Percentiles rank a stretch among this genome's conserved stretches.
phyloP scores from a whole-genome alignment of 352 stramenopile genomes.

The Aphanomyces stellatus region DNA sequence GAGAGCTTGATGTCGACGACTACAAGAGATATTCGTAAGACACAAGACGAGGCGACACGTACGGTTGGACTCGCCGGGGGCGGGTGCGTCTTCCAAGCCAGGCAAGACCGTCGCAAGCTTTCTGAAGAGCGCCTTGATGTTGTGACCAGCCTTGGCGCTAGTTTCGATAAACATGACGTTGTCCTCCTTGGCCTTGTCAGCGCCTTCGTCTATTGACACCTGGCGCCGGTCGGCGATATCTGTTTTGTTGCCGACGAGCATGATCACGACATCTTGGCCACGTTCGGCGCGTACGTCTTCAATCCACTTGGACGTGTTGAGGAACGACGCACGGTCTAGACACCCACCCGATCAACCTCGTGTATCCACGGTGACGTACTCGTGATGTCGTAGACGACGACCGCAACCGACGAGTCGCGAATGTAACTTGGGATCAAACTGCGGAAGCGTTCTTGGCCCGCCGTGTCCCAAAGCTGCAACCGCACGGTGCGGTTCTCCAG shows the following conservation, averaged over 20 bases:
- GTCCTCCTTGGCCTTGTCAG: slow-evolving; percentile 96
- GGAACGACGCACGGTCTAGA: slow-evolving; percentile 93
- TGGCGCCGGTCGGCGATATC: slow-evolving; percentile 96
- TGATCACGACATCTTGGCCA: slow-evolving; percentile 98
- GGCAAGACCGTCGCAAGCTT: slow-evolving; percentile 97
- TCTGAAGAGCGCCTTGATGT: slow-evolving; percentile 99
- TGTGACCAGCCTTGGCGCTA: slow-evolving; percentile 96
- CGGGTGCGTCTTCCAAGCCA: slow-evolving; percentile 89
- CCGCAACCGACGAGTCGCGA: slow-evolving; percentile 97
- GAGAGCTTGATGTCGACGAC: slow-evolving; percentile 87
- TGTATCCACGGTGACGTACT: slow-evolving; percentile 52
- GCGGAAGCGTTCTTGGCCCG: slow-evolving; percentile 93
- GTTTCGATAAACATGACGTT: slow-evolving; percentile 99
- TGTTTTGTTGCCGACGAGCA: slow-evolving; percentile 99
- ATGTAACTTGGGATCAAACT: slow-evolving; percentile 96
- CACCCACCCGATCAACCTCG: slow-evolving; percentile 3
- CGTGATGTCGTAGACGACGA: slow-evolving; percentile 99
- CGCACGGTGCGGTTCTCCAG: slow-evolving; percentile 97
- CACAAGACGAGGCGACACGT: slow-evolving; percentile 23
- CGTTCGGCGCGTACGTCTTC: slow-evolving; percentile 97
- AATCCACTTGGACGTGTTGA: slow-evolving; percentile 99
- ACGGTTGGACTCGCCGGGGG: slow-evolving; percentile 82
- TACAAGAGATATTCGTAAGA: slow-evolving; percentile 21
- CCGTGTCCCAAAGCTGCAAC: slow-evolving; percentile 99
- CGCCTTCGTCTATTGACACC: slow-evolving; percentile 96